Evolutionary conservation across 1,284 basidiomycete genomes (phyloP).

Genomic region (Rhodotorula sp.): DNA sequence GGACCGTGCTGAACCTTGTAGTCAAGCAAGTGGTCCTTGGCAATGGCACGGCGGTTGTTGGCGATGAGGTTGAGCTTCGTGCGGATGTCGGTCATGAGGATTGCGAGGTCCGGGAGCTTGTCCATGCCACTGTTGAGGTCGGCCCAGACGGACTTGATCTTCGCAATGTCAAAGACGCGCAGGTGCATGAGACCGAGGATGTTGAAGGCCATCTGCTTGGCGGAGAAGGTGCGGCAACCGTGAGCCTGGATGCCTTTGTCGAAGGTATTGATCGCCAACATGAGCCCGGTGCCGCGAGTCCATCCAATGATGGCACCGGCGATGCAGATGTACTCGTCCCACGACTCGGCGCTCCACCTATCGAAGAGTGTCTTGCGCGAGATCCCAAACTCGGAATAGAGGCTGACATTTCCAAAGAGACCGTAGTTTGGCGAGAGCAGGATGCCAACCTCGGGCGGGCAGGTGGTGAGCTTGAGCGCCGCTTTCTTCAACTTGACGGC

Average conservation of each 20-base stretch:
- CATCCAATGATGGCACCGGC: slow-evolving; percentile 97
- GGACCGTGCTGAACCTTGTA: slow-evolving; percentile 88
- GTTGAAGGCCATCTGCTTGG: slow-evolving; percentile 99
- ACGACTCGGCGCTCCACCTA: slow-evolving; percentile 95
- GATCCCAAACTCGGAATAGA: slow-evolving; percentile 98
- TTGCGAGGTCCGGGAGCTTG: slow-evolving; percentile 88
- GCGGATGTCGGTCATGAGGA: slow-evolving; percentile 85
- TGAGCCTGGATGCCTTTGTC: slow-evolving; percentile 90
- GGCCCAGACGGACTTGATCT: slow-evolving; percentile 98
- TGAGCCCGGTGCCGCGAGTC: slow-evolving; percentile 97
- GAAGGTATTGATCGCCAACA: slow-evolving; percentile 92
- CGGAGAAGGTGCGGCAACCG: slow-evolving; percentile 95
- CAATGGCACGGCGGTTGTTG: slow-evolving; percentile 85
- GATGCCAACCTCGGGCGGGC: slow-evolving; percentile 95
- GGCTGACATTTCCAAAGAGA: slow-evolving; percentile 93
- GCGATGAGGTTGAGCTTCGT: slow-evolving; percentile 71
- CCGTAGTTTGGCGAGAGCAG: slow-evolving; percentile 98
- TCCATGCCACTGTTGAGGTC: slow-evolving; percentile 98
- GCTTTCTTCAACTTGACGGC: slow-evolving; percentile 98
- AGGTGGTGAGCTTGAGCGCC: slow-evolving; percentile 89
- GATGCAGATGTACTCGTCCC: slow-evolving; percentile 97
- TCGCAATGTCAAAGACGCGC: slow-evolving; percentile 98
- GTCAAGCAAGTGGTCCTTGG: slow-evolving; percentile 90
- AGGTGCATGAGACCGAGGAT: slow-evolving; percentile 97
- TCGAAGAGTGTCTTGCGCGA: slow-evolving; percentile 97